A percentile compares a stretch with the other conserved stretches of the same genome.
These are phyloP conservation scores for Alternaria metachromatica DNA, from an alignment of 2,329 filamentous ascomycete species.

Conservation along the genomic window DNA sequence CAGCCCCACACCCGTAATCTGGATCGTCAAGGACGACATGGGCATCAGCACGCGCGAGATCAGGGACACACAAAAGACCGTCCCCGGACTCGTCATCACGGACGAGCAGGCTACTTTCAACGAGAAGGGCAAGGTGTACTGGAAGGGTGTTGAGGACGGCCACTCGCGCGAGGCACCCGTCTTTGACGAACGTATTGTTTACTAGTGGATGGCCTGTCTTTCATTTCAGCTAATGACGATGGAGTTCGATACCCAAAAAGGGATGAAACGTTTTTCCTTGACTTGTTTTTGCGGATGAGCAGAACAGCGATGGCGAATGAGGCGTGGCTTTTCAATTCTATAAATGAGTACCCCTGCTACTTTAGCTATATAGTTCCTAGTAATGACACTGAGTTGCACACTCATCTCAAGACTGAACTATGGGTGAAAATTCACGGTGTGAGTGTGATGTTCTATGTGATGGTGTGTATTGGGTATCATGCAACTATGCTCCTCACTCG, in stretches of 20 bases:
- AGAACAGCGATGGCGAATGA: neutral
- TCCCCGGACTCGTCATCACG: slow-evolving; percentile 49
- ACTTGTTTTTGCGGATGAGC: neutral
- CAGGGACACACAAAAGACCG: slow-evolving; percentile 47
- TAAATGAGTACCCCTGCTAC: neutral
- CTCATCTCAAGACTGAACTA: neutral
- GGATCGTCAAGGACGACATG: slow-evolving; percentile 55
- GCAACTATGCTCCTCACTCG: neutral
- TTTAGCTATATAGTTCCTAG: neutral
- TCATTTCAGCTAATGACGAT: neutral
- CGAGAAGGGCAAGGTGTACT: slow-evolving; percentile 54
- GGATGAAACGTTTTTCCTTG: neutral
- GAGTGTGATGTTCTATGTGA: too few relatives aligned
- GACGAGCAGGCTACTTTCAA: slow-evolving; percentile 55
- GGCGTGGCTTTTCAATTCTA: neutral
- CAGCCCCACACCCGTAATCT: slow-evolving; percentile 52
- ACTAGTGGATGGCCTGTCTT: slow-evolving; percentile 28
- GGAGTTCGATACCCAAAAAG: slow-evolving; percentile 1
- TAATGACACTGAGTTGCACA: neutral
- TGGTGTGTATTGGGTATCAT: slow-evolving; percentile 12
- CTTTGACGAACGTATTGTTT: slow-evolving; percentile 48
- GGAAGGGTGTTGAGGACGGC: slow-evolving; percentile 49
- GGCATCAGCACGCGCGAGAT: slow-evolving; percentile 54
- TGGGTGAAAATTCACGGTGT: too few relatives aligned
- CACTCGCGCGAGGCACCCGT: slow-evolving; percentile 53